Evolutionary conservation across 768 basidiomycete species (phyloP).

Genomic region (Lactarius hatsudake): DNA sequence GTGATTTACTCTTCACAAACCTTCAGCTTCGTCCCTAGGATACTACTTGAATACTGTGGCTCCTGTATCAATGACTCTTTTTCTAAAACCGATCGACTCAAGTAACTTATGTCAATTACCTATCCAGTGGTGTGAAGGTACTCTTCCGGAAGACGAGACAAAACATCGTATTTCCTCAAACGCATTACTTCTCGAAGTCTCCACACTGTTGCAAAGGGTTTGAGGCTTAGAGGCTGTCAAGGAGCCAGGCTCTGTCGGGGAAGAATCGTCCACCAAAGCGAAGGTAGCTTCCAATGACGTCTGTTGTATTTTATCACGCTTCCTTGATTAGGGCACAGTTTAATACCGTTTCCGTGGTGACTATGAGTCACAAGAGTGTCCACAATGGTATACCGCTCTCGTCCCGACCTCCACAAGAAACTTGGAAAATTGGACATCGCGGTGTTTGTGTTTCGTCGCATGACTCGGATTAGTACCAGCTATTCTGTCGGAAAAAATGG

Average conservation of each 20-base stretch:
- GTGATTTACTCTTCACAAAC: not conserved
- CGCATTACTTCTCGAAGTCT: not conserved
- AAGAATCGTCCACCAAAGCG: not conserved
- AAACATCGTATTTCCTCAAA: not conserved
- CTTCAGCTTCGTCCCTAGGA: not conserved
- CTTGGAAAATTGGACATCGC: not conserved
- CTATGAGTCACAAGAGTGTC: not conserved
- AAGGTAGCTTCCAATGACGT: not conserved
- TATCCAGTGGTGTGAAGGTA: not conserved
- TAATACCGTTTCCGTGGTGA: not conserved
- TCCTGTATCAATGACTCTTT: not conserved
- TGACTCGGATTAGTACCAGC: not conserved
- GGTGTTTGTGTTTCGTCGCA: not conserved
- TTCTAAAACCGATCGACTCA: not conserved
- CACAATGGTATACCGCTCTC: not conserved
- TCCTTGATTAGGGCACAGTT: not conserved
- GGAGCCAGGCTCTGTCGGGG: not conserved
- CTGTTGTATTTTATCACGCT: not conserved
- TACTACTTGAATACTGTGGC: not conserved
- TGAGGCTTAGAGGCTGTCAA: not conserved
- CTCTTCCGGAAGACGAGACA: not conserved
- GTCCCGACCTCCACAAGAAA: too few species aligned
- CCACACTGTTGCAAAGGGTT: not conserved
- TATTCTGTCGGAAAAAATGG: too few species aligned
- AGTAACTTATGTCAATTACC: not conserved